Percentiles rank a stretch among this genome's conserved stretches.
phyloP scores from a whole-genome alignment of 345 rosid species.

The Populus tremula region DNA sequence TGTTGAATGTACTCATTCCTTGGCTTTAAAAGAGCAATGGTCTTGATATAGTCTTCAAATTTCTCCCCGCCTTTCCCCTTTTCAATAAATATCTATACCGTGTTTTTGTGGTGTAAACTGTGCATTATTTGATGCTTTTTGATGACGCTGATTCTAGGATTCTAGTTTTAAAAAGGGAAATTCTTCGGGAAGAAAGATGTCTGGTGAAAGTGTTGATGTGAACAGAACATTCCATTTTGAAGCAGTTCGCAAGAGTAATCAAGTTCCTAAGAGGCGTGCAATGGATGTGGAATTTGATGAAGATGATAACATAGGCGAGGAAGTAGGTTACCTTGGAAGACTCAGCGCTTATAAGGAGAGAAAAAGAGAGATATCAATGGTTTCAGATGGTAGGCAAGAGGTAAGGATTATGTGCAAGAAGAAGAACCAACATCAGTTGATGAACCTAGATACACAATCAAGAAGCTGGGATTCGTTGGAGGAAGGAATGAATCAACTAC shows the following conservation, averaged over 20 bases:
- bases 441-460: conserved; percentile 9
- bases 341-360: conserved; percentile 2
- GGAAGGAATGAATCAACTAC: conserved; percentile 10
- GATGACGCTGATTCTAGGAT: conserved; percentile 10
- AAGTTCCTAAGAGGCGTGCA: conserved; percentile 24
- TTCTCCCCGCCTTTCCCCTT: too few species aligned
- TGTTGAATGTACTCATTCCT: not conserved
- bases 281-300: conserved; percentile 23
- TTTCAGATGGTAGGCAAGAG: conserved; percentile 11
- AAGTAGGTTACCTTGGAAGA: conserved; percentile 19
- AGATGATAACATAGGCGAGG: conserved; percentile 19
- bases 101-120: not conserved
- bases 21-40: not conserved
- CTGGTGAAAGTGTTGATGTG: conserved; percentile 16
- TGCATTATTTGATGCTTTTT: not conserved
- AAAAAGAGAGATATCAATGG: not conserved
- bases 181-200: conserved; percentile 9
- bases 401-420: conserved; percentile 13
- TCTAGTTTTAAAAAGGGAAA: conserved; percentile 6
- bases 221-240: conserved; percentile 8
- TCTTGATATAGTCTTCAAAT: too few species aligned
- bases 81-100: not conserved
- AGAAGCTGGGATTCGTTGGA: conserved; percentile 17
- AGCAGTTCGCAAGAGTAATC: conserved; percentile 24
- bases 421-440: conserved; percentile 12